Conservation (phyloP, 768 basidiomycete species). For the Daedaleopsis nitida region DNA sequence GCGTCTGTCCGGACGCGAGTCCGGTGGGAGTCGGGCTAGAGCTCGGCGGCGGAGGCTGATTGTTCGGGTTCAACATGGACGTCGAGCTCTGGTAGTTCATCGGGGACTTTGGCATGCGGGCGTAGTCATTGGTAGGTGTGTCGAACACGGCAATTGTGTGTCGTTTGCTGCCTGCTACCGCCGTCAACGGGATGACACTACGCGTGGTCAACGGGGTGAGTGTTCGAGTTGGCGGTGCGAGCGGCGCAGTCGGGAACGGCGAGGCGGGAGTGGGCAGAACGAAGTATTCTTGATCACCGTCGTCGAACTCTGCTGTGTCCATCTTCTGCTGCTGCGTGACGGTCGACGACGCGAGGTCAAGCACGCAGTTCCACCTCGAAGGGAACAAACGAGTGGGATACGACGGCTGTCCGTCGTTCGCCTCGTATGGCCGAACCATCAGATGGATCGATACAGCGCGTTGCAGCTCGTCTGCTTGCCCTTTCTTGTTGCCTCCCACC, state of each 20-base stretch:
- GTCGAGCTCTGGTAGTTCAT: constrained; percentile 34
- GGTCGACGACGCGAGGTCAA: constrained; percentile 61
- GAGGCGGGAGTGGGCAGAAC: constrained; percentile 60
- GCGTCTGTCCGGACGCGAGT: constrained; percentile 10
- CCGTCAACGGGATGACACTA: constrained; percentile 32
- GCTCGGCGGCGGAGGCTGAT: constrained; percentile 21
- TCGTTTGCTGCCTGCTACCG: constrained; percentile 59
- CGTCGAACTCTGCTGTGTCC: constrained; percentile 14
- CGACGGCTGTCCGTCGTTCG: constrained; percentile 9
- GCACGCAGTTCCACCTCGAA: constrained; percentile 88
- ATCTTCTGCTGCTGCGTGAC: constrained; percentile 29
- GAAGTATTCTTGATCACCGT: constrained; percentile 4
- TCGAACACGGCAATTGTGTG: constrained; percentile 48
- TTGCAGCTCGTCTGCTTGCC: constrained; percentile 50
- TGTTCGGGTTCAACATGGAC: constrained; percentile 32
- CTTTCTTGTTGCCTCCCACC: constrained; percentile 13
- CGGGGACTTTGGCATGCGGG: constrained; percentile 28
- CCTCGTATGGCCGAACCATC: constrained; percentile 67
- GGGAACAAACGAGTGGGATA: constrained; percentile 79
- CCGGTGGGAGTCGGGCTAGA: constrained; percentile 20
- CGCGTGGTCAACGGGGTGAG: constrained; percentile 33
- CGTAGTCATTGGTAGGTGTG: constrained; percentile 29
- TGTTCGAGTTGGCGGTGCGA: constrained; percentile 10
- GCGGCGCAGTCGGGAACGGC: constrained; percentile 58
- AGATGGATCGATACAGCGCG: constrained; percentile 82